Conservation (phyloP, 2,329 filamentous ascomycete genomes). For the Paecilomyces sp. region DNA sequence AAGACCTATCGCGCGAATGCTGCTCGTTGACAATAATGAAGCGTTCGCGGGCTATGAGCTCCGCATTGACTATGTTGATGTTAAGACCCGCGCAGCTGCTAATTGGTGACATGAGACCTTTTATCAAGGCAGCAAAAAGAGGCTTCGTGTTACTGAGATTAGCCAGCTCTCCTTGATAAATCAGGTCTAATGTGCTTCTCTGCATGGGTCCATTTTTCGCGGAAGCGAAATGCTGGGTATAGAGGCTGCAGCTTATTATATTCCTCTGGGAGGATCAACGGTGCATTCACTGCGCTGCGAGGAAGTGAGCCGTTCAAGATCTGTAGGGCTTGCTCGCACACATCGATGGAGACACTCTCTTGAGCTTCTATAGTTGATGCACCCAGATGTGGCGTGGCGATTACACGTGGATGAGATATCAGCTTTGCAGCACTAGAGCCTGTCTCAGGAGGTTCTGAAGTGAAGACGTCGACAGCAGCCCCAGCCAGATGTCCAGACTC, state of each 20-base stretch:
- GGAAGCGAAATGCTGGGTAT: constrained; percentile 65
- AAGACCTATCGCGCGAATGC: constrained; percentile 53
- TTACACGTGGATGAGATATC: constrained; percentile 62
- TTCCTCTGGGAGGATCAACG: constrained; percentile 73
- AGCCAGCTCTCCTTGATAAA: constrained; percentile 69
- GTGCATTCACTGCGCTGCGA: constrained; percentile 71
- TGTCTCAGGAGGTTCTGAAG: constrained; percentile 62
- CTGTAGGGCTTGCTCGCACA: constrained; percentile 70
- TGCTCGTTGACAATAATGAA: constrained; percentile 72
- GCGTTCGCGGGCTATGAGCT: constrained; percentile 66
- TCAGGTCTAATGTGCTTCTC: constrained; percentile 65
- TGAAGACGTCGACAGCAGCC: constrained; percentile 75
- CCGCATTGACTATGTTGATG: constrained; percentile 78
- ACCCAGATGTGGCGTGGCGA: constrained; percentile 72
- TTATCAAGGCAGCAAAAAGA: constrained; percentile 70
- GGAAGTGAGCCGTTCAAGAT: constrained; percentile 68
- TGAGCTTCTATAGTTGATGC: constrained; percentile 77
- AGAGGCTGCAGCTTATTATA: constrained; percentile 67
- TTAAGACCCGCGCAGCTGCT: constrained; percentile 58
- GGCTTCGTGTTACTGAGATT: constrained; percentile 67
- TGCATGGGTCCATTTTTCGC: constrained; percentile 36
- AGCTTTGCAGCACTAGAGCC: constrained; percentile 56
- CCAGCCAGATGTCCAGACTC: constrained; percentile 66
- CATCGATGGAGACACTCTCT: constrained; percentile 75
- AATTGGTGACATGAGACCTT: constrained; percentile 65